Base-by-base conservation (phyloP, 345 rosid genomes). In the Camelina laxa region DNA sequence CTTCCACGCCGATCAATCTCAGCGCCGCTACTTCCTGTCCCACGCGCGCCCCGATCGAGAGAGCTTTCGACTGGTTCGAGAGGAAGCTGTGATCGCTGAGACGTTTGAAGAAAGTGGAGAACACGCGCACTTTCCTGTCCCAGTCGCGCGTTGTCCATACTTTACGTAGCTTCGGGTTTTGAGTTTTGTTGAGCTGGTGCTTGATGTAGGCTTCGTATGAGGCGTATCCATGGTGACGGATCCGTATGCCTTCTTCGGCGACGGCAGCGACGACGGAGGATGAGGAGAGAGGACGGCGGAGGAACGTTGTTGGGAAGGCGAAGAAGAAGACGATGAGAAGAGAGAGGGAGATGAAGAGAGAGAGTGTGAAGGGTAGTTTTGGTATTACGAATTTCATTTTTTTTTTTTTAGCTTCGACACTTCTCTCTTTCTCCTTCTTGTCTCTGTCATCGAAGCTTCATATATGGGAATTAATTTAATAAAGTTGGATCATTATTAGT, bases 1-100 rank as follows among this genome's bases (percentile, higher is more conserved):
- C 87, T 1, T 45, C 3, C 0, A 94, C 96, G 3, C 98, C 97
- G 74, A 90, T 67, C 17, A 76, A 81, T 36, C 71, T 79, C 66
- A 91, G 63, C n/a, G 97, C 96, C 73, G 84, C 93, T 9, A 94
- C 97, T 75, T 94, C 97, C 72, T 94, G 97, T 0, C 98, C 98
- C n/a, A 91, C 92, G 0, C 97, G 82, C 0, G 97, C 97, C 0
- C 98, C 98, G 75, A 94, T 83, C 69, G 87, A 88, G 53, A 94
- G 84, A 17, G 97, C 76, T 36, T 83, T 90, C 0, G 93, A 94
- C 15, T 75, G 39, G 73, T 88, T 87, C 3, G 78, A 77, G 36
- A 94, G 80, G 53, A 90, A 82, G 20, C 59, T 65, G 1, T 65
- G 39, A 5, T 47, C 73, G 79, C n/a, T 83, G 17, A 90, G 71